Evolutionary conservation across 2,329 filamentous ascomycete genomes (phyloP), one percentile per base, ranked within the genome.

Genomic region (Aspergillus ustus): DNA sequence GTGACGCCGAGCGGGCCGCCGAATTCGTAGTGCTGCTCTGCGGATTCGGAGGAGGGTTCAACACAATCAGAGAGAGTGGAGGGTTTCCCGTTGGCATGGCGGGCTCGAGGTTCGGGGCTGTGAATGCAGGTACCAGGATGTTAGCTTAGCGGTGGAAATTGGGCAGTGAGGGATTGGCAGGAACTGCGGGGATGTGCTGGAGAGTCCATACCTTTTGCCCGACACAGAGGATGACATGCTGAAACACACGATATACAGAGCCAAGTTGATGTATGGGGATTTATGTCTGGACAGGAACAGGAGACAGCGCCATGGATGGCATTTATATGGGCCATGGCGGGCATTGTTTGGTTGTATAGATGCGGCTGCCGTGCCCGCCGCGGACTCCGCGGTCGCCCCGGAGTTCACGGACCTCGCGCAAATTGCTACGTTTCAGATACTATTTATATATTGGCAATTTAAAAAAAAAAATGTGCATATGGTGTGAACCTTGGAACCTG

Each of bases 1-100:
- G 84, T 79, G 49, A 92, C 89, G 52, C 94, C 94, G 4, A 85
- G 74, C 2, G 91, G 87, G 57, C 95, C 95, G 62, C 94, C 94
- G 73, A 98, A 99, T 74, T 99, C 95, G 67, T 84, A 72, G 19
- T 57, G 52, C 0, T 20, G 22, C 6, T 61, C 54, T 9, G 54
- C 7, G 44, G 25, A 2, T 20, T 55, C 44, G 2, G 22, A 28
- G 3, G 48, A n/a, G 48, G 48, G 15, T 17, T 50, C 5, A 4
- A 22, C 4, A n/a, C n/a, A n/a, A n/a, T n/a, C n/a, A 13, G 22
- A 15, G 37, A 13, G 20, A 48, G 48, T 2, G 11, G n/a, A 22
- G 3, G 4, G 5, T 51, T 31, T 51, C 13, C 25, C 34, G 34
- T 40, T 40, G 13, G 11, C 11, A 51, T 46, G 44, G 44, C 44